Conservation (phyloP, 1,284 basidiomycete species). For the Mycena sp. region DNA sequence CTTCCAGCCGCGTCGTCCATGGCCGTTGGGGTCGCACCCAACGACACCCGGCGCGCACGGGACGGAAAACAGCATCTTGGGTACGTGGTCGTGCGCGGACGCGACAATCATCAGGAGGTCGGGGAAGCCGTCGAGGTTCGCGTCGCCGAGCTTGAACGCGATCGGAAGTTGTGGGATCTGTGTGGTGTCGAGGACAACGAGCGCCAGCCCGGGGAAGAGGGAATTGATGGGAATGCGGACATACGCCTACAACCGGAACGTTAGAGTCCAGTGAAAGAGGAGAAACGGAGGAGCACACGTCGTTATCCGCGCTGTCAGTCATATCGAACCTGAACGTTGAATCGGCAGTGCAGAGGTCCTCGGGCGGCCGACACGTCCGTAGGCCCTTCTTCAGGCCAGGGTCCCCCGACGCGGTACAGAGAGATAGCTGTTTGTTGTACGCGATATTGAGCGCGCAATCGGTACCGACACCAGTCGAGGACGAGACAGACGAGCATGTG, state of each 20-base stretch:
- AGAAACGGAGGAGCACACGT: conserved; percentile 54
- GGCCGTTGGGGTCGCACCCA: conserved; percentile 55
- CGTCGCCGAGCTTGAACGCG: conserved; percentile 88
- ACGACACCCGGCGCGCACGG: conserved; percentile 69
- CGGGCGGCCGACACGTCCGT: conserved; percentile 76
- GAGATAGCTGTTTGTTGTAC: conserved; percentile 91
- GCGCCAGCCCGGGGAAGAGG: conserved; percentile 64
- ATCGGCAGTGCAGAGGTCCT: conserved; percentile 86
- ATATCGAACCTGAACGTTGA: conserved; percentile 84
- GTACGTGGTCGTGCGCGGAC: conserved; percentile 58
- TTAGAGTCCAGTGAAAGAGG: conserved; percentile 3
- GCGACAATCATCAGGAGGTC: conserved; percentile 81
- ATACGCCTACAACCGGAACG: conserved; percentile 59
- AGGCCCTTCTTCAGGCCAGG: conserved; percentile 59
- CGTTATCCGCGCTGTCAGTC: conserved; percentile 56
- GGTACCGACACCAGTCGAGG: conserved; percentile 72
- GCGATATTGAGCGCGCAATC: conserved; percentile 91
- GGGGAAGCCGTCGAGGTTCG: conserved; percentile 95
- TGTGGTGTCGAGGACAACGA: conserved; percentile 77
- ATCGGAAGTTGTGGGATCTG: conserved; percentile 75
- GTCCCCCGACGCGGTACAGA: conserved; percentile 71
- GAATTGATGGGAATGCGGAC: conserved; percentile 72
- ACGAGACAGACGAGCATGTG: conserved; percentile 79
- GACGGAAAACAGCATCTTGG: conserved; percentile 78
- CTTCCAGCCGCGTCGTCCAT: conserved; percentile 63